A percentile compares a stretch with the other conserved stretches of the same genome.
phyloP scores from a whole-genome alignment of 768 basidiomycete genomes.

The Pulveroboletus sp. region DNA sequence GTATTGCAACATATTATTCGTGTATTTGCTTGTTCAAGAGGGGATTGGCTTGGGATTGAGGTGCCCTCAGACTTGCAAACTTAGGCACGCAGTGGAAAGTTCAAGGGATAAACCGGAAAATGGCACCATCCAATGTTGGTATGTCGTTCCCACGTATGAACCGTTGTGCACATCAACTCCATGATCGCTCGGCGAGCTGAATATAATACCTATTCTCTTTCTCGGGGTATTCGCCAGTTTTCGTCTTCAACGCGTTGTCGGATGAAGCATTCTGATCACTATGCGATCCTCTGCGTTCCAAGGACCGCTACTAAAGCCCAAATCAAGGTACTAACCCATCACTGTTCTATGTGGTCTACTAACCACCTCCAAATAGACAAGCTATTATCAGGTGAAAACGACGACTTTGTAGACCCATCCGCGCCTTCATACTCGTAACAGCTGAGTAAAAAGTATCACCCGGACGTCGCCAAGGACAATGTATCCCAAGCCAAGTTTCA shows the following conservation, averaged over 20 bases:
- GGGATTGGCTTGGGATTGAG: neutral
- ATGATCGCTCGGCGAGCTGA: too few relatives aligned
- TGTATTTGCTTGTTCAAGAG: constrained; percentile 1
- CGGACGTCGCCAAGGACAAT: constrained; percentile 40
- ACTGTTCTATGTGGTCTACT: neutral
- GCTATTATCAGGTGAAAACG: constrained; percentile 28
- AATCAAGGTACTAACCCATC: constrained; percentile 25
- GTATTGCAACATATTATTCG: constrained; percentile 21
- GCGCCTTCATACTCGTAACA: constrained; percentile 15
- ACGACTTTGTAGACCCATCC: neutral
- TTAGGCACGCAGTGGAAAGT: too few relatives aligned
- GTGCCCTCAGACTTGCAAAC: too few relatives aligned
- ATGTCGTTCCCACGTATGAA: constrained; percentile 26
- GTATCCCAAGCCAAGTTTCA: constrained; percentile 40
- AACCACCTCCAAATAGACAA: constrained; percentile 17
- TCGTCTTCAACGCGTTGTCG: constrained; percentile 15
- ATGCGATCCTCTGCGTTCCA: constrained; percentile 26
- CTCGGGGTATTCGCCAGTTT: constrained; percentile 9
- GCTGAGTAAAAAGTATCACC: constrained; percentile 49
- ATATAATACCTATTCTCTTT: neutral
- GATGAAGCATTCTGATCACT: constrained; percentile 24
- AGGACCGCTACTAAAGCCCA: constrained; percentile 30
- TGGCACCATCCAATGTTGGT: neutral
- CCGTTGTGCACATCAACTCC: neutral
- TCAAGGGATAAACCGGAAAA: constrained; percentile 24